Evolutionary conservation across 257 asterid genomes (phyloP).

Genomic region (Scutellaria minor): DNA sequence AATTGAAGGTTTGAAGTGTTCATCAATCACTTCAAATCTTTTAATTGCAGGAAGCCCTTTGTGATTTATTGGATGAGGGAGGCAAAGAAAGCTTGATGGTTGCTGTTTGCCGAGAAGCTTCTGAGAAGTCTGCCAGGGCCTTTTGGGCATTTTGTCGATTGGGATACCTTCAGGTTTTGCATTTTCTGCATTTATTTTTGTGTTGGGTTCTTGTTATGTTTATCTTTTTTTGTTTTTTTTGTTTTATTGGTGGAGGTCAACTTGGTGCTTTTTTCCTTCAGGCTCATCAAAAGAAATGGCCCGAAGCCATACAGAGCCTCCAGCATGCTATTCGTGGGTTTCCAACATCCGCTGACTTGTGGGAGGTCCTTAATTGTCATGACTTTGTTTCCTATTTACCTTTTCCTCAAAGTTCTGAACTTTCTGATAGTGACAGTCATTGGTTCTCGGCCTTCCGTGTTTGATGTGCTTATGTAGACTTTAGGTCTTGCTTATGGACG

Average conservation of each 20-base stretch:
- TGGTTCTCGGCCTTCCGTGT: conserved; percentile 22
- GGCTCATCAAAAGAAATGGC: conserved; percentile 86
- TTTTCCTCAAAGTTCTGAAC: conserved; percentile 18
- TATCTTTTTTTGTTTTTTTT: neutral
- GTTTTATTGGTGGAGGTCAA: neutral
- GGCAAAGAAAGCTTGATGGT: conserved; percentile 85
- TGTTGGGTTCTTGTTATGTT: conserved; percentile 1
- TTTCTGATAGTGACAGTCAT: conserved; percentile 7
- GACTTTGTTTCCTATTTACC: neutral
- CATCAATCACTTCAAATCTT: conserved; percentile 7
- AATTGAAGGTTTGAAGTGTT: conserved; percentile 22
- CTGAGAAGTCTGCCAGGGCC: conserved; percentile 84
- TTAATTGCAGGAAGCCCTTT: conserved; percentile 67
- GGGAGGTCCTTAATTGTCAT: conserved; percentile 71
- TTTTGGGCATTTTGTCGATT: conserved; percentile 92
- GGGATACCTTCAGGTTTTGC: conserved; percentile 86
- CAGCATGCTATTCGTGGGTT: conserved; percentile 95
- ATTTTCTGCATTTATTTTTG: neutral
- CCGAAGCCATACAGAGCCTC: conserved; percentile 91
- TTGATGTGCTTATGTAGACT: conserved; percentile 56
- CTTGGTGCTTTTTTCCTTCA: conserved; percentile 38
- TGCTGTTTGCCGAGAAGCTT: conserved; percentile 81
- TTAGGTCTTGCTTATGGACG: conserved; percentile 92
- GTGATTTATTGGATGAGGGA: conserved; percentile 70
- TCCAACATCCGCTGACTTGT: conserved; percentile 82